Percentiles rank a stretch among this genome's conserved stretches.
phyloP scores from a whole-genome alignment of 768 basidiomycete species.

The Tricholomella constricta region DNA sequence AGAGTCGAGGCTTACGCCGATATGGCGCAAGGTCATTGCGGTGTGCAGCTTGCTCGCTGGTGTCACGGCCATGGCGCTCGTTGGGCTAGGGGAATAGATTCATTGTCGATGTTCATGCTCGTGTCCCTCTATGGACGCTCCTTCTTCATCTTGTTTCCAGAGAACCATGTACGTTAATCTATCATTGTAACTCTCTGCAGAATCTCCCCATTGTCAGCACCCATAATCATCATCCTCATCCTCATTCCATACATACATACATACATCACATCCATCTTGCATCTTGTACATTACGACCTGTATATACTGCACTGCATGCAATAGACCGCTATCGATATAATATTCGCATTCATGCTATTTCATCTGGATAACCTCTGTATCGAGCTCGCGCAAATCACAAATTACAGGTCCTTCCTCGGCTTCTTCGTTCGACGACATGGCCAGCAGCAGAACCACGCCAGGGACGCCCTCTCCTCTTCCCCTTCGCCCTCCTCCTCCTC shows the following conservation, averaged over 20 bases:
- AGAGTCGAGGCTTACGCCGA: constrained; percentile 11
- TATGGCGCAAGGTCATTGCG: constrained; percentile 53
- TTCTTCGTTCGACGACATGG: neutral
- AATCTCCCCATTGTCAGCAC: neutral
- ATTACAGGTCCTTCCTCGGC: neutral
- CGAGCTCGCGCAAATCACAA: too few species aligned
- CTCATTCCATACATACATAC: too few species aligned
- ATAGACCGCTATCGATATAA: neutral
- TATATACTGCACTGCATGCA: too few species aligned
- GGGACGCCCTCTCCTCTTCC: neutral
- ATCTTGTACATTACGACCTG: too few species aligned
- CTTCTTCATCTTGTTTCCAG: neutral
- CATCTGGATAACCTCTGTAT: too few species aligned
- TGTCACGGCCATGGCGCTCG: constrained; percentile 61
- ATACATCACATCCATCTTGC: neutral
- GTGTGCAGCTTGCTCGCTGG: constrained; percentile 64
- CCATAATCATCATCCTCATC: too few species aligned
- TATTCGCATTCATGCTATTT: too few species aligned
- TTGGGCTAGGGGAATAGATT: constrained; percentile 48
- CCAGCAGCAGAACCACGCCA: neutral
- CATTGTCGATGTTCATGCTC: too few species aligned
- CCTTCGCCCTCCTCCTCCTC: neutral
- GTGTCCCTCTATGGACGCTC: too few species aligned
- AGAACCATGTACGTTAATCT: neutral
- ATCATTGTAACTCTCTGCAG: neutral